Evolutionary conservation across 805 yeast species (phyloP).

Genomic region (Candida awuae): DNA sequence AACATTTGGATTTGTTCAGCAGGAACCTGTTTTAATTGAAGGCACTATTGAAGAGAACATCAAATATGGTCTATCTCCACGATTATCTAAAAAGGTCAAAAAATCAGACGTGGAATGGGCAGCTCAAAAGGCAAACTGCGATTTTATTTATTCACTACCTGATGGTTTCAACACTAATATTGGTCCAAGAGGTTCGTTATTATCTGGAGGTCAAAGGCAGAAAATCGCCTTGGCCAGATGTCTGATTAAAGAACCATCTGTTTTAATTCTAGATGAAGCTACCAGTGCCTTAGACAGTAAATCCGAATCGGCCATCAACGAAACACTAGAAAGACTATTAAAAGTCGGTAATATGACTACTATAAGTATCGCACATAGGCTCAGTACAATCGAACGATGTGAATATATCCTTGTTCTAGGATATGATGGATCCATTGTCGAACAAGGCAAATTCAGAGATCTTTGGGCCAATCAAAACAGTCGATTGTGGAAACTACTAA

Average conservation of each 20-base stretch:
- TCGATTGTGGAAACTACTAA: slow-evolving; percentile 27
- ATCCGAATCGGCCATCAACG: slow-evolving; percentile 78
- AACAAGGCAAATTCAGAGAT: slow-evolving; percentile 60
- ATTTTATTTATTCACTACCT: slow-evolving; percentile 69
- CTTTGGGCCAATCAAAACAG: slow-evolving; percentile 37
- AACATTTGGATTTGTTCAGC: slow-evolving; percentile 81
- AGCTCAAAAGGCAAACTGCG: slow-evolving; percentile 64
- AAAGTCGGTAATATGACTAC: slow-evolving; percentile 44
- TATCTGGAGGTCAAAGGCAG: slow-evolving; percentile 75
- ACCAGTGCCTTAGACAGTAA: slow-evolving; percentile 90
- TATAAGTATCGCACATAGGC: slow-evolving; percentile 85
- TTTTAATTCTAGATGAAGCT: slow-evolving; percentile 68
- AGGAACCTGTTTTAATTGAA: slow-evolving; percentile 82
- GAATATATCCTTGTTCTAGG: slow-evolving; percentile 78
- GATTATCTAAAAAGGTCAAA: slow-evolving; percentile 44
- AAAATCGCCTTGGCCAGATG: slow-evolving; percentile 72
- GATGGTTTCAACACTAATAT: slow-evolving; percentile 74
- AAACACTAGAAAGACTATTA: slow-evolving; percentile 53
- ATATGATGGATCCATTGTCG: slow-evolving; percentile 66
- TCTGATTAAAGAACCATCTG: slow-evolving; percentile 54
- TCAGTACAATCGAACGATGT: slow-evolving; percentile 79
- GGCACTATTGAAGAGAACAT: slow-evolving; percentile 87
- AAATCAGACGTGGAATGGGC: slow-evolving; percentile 59
- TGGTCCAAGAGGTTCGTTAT: slow-evolving; percentile 64
- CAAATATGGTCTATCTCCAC: slow-evolving; percentile 51